Base-by-base conservation (phyloP, 345 rosid genomes). In the Cardamine occulta region DNA sequence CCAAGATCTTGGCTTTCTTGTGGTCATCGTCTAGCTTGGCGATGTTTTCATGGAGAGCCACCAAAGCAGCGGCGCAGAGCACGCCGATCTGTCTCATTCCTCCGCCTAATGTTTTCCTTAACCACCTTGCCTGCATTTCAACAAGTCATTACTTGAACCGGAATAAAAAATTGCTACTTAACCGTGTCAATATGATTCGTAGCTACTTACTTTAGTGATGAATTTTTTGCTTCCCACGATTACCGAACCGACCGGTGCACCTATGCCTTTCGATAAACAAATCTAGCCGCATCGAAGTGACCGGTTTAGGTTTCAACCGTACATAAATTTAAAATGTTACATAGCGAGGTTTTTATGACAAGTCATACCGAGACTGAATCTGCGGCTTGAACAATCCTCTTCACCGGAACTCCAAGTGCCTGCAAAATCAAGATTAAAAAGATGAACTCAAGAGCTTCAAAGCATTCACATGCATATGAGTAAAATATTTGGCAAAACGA, bases 71-170 rank as follows among this genome's bases (percentile, higher is more conserved):
- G 2, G 96, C 92, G 48, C 97, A 92, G 31, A 95, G 84, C 74
- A 90, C 76, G 15, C 99, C 98, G 0, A 89, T 63, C 80, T 89
- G 99, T 79, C 97, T 85, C 99, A 95, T 92, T 63, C 98, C 98
- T 23, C 99, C 99, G 19, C 97, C 99, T 73, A 92, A 75, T 63
- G 99, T 90, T 79, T 95, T 95, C 81, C 96, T 82, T 31, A 95
- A 83, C 76, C 84, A 84, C 84, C 85, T 88, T 66, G 99, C 97
- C 99, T 92, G n/a, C 59, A 52, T 47, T 74, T 31, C 12, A 52
- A 7, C 17, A 68, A 53, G 19, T 18, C 12, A 34, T 14, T 69
- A 69, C 66, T 52, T 29, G 45, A 61, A 79, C 73, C n/a, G 70
- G 29, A 66, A 17, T 17, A 1, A 28, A 35, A 8, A 7, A 15